phyloP scores from a whole-genome alignment of 2,329 filamentous ascomycete species.

The Macrophomina pseudophaseolina region DNA sequence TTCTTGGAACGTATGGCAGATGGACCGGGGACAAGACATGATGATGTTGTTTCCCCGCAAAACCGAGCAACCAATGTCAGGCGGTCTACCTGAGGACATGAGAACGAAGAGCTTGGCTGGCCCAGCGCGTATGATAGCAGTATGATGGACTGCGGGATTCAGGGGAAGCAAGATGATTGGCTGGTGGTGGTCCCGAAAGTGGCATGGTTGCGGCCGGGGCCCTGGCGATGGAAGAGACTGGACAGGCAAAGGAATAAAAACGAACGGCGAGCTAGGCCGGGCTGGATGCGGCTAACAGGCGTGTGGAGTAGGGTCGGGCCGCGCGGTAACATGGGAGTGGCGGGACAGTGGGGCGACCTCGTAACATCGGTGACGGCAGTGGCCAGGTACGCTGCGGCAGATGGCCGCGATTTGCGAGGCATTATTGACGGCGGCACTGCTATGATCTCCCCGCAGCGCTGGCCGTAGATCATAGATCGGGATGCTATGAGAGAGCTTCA shows the following conservation, averaged over 20 bases:
- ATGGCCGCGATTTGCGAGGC: not conserved
- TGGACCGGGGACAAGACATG: too few relatives aligned
- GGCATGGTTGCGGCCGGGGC: not conserved
- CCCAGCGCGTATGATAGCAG: not conserved
- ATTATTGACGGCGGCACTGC: not conserved
- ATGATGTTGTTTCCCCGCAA: too few relatives aligned
- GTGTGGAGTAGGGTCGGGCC: slow-evolving; percentile 6
- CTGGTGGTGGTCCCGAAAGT: not conserved
- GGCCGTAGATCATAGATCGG: not conserved
- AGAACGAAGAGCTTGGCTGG: too few relatives aligned
- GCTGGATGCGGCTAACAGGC: not conserved
- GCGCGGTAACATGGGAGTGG: not conserved
- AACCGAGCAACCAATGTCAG: too few relatives aligned
- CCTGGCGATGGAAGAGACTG: not conserved
- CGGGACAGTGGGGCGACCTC: slow-evolving; percentile 9
- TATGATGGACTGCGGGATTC: not conserved
- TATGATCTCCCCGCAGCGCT: not conserved
- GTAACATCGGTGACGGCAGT: not conserved
- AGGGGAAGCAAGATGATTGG: not conserved
- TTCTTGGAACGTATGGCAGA: too few relatives aligned
- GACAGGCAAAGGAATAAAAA: not conserved
- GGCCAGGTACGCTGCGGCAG: slow-evolving; percentile 5
- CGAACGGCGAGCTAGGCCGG: not conserved
- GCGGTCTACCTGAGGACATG: not conserved
- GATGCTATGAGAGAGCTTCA: not conserved